Evolutionary conservation across 106 monocot genomes (phyloP).

Genomic region (Dioscorea zingiberensis): DNA sequence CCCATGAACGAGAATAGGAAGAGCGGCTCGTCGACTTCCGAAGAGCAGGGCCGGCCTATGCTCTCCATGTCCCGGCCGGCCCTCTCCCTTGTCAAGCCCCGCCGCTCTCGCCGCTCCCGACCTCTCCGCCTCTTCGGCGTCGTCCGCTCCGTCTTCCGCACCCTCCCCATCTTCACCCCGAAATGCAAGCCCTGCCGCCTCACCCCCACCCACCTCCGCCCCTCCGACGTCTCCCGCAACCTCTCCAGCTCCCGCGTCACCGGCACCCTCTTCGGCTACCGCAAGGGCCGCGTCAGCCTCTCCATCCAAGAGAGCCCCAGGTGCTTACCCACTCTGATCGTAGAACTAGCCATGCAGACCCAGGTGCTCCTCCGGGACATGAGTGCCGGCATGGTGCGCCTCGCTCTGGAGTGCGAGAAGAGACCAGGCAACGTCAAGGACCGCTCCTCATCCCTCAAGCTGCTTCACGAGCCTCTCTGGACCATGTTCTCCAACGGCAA

Average conservation of each 20-base stretch:
- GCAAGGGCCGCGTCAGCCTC: conserved; percentile 36
- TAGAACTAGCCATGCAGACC: conserved; percentile 65
- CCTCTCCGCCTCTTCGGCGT: conserved; percentile 4
- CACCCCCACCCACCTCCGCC: background rate
- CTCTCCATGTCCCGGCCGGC: background rate
- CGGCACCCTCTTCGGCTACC: conserved; percentile 54
- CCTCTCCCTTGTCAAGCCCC: conserved; percentile 6
- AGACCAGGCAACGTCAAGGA: conserved; percentile 1
- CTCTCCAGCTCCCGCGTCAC: conserved; percentile 9
- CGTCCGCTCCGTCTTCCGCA: conserved; percentile 23
- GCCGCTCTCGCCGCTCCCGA: background rate
- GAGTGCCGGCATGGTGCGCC: conserved; percentile 58
- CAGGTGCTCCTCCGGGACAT: conserved; percentile 56
- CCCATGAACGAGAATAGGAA: background rate
- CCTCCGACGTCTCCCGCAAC: conserved; percentile 1
- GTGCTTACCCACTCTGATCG: conserved; percentile 44
- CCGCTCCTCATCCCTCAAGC: background rate
- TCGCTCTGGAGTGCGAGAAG: conserved; percentile 77
- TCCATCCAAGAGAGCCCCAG: conserved; percentile 31
- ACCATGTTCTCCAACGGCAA: conserved; percentile 74
- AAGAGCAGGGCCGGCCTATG: conserved; percentile 5
- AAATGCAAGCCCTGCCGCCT: conserved; percentile 6
- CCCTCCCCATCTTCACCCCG: conserved; percentile 18
- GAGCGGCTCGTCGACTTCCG: background rate
- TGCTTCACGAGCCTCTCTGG: conserved; percentile 64